Evolutionary conservation across 2,329 filamentous ascomycete species (phyloP), one percentile per base, ranked within the genome.

Genomic region (Fusarium multiceps): DNA sequence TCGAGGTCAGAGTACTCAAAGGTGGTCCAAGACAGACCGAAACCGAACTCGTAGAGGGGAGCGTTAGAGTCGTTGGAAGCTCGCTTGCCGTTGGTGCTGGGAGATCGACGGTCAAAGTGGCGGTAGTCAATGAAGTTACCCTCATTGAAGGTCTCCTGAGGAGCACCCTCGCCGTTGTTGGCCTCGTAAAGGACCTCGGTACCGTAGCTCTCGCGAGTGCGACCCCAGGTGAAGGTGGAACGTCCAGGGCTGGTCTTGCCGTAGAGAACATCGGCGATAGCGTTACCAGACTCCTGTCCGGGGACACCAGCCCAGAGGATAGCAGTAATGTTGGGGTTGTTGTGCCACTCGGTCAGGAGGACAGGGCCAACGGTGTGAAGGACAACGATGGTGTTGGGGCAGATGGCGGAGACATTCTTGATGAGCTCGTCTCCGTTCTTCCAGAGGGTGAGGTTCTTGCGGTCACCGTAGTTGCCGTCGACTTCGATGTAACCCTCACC

Each of bases 371-470:
- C 88, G 2, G 92, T 93, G 83, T 98, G 95, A 63, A 98, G 91
- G 60, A 98, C 89, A 18, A 98, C 93, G 63, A 98, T 91, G 14
- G 94, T 97, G 85, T 98, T 97, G 82, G 91, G 89, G 84, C 91
- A 94, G 66, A 89, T 78, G 10, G 89, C 85, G 1, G 93, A 90
- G 13, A 97, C 93, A 49, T 92, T 93, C 80, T 92, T 87, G 80
- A 98, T 92, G 58, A 98, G 82, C 1, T 87, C 85, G 55, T 98
- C 93, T 42, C 93, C 94, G 62, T 90, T 87, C 64, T 90, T 86
- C 95, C 95, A 98, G 1, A 97, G 84, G 0, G 94, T 97, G 40
- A 99, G 85, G 81, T 99, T 98, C 75, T 94, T 94, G 55, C 96
- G 91, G 79, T 98, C 95, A 61, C 96, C 96, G 63, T 86, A 83